A percentile compares a stretch with the other conserved stretches of the same genome.
Conservation (phyloP, 345 rosid species). For the Xanthoceras sorbifolium region DNA sequence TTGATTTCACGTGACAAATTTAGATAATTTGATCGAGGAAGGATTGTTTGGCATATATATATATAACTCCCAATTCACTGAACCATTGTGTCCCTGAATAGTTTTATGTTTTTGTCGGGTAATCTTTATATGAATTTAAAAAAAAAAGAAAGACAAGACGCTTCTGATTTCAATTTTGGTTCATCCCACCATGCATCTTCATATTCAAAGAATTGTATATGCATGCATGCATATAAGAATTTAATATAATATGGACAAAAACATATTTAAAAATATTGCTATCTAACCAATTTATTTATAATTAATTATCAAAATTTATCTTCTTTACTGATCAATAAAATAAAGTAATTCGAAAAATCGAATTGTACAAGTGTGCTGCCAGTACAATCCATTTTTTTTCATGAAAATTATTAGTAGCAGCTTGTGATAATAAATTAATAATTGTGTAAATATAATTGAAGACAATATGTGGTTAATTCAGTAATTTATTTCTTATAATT, state of each 20-base stretch:
- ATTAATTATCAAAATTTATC: no score
- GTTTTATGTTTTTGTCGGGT: not conserved
- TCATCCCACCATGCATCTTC: constrained; percentile 2
- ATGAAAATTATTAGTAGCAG: not conserved
- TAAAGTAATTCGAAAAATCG: no score
- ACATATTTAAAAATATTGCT: not conserved
- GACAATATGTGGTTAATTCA: no score
- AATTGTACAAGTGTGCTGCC: not conserved
- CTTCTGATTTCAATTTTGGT: not conserved
- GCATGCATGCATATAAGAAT: not conserved
- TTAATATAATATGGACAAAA: no score
- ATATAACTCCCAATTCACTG: no score
- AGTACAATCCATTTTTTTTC: not conserved
- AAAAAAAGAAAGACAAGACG: not conserved
- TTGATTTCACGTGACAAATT: constrained; percentile 7
- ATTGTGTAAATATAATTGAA: not conserved
- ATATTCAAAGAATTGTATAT: not conserved
- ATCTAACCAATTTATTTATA: not conserved
- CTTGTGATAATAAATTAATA: not conserved
- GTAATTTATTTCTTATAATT: no score
- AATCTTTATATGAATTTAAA: not conserved
- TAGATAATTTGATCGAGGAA: not conserved
- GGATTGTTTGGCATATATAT: not conserved
- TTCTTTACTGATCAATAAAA: no score
- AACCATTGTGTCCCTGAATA: not conserved